phyloP scores from a whole-genome alignment of 768 basidiomycete genomes.

The Trametes maxima region DNA sequence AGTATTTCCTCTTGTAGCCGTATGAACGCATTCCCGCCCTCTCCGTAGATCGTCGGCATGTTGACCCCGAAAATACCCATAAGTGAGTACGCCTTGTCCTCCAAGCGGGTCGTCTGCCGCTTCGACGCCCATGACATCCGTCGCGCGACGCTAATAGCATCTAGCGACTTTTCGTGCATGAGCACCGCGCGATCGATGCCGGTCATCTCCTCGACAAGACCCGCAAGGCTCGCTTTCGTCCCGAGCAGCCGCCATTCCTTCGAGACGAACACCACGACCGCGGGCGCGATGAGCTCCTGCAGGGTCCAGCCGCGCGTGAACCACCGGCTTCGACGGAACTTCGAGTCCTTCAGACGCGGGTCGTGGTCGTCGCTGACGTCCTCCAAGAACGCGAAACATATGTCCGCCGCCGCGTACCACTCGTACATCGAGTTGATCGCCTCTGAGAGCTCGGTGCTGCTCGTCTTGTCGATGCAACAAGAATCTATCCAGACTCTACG shows the following conservation, averaged over 20 bases:
- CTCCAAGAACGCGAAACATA: constrained; percentile 19
- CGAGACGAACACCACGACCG: constrained; percentile 9
- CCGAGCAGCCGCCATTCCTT: constrained; percentile 15
- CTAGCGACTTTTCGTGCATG: constrained; percentile 3
- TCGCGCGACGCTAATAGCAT: constrained; percentile 15
- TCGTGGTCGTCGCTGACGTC: constrained; percentile 18
- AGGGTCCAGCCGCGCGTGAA: constrained; percentile 21
- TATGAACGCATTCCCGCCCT: constrained; percentile 16
- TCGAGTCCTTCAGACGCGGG: constrained; percentile 12
- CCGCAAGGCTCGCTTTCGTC: constrained; percentile 12
- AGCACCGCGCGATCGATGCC: constrained; percentile 10
- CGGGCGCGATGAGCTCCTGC: constrained; percentile 22
- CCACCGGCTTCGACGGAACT: constrained; percentile 22
- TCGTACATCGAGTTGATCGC: constrained; percentile 24
- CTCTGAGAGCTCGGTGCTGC: constrained; percentile 20
- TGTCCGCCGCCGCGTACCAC: constrained; percentile 22
- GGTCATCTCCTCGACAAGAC: constrained; percentile 15
- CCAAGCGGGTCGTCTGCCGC: constrained; percentile 16
- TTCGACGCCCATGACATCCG: constrained; percentile 24
- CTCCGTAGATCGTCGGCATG: constrained; percentile 20
- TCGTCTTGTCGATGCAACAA: constrained; percentile 24
- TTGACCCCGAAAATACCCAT: constrained; percentile 23
- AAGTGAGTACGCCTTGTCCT: constrained; percentile 23
- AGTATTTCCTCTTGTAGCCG: constrained; percentile 21
- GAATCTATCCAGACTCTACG: constrained; percentile 22